Evolutionary conservation across 1,139 yeast species (phyloP), one percentile per base, ranked within the genome.

Genomic region (Diutina siamensis): DNA sequence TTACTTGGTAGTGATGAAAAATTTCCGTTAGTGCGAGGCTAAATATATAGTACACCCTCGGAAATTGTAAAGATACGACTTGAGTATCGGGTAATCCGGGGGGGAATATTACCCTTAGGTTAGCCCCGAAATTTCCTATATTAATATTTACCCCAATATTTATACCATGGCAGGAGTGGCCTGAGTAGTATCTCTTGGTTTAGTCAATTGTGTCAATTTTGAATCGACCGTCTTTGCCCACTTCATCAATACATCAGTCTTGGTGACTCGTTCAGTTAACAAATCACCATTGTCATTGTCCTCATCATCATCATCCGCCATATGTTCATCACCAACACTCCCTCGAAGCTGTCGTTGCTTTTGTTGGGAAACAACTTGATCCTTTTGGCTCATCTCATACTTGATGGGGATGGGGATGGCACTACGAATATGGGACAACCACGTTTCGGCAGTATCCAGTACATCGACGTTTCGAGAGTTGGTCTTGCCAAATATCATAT

Each of bases 331-430:
- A 9, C 18, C 42, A 22, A 17, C 25, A n/a, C n/a, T 21, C n/a
- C n/a, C 40, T 18, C 28, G 28, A n/a, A 12, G 18, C 3, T 13
- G 32, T 17, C 22, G 31, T n/a, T 25, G 42, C 15, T 45, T 44
- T 46, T 66, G 71, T 49, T 65, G 69, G 2, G 62, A 57, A 27
- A 57, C 57, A 12, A 68, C 60, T 49, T 67, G 70, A 44, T 69
- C 74, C 48, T 65, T 68, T 44, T 71, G 72, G 46, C 71, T 64
- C 40, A 68, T 51, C 34, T 59, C 62, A 17, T 51, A 49, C 44
- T 57, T 58, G 20, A 56, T 58, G 19, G 55, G 56, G 1, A 54
- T 51, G 1, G 74, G 74, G 15, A 66, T 52, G 1, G 68, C 56
- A 10, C 64, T 60, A n/a, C 48, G 47, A 35, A 70, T 52, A 41